Evolutionary conservation across 345 rosid species (phyloP), one percentile per base, ranked within the genome.

Genomic region (Rubroshorea leprosula): DNA sequence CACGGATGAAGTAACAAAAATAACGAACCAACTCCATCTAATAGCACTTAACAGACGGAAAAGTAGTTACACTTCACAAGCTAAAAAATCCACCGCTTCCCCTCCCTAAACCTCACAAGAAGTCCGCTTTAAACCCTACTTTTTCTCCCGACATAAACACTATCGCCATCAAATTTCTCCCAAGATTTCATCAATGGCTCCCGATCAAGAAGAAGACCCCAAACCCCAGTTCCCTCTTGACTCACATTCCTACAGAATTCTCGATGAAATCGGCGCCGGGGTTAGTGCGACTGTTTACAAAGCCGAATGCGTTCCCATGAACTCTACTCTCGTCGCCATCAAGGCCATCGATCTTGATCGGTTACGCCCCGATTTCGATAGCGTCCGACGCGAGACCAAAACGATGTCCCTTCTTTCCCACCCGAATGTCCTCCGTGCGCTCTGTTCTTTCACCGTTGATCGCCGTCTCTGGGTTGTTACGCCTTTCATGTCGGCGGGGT

Each of bases 401-500:
- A 91, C 81, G 22, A 75, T 88, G 84, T 78, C 87, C 47, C 86
- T 91, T 27, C 81, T 84, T 31, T 82, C 92, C 18, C 98, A 86
- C 67, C 90, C 87, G 0, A 88, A 88, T 41, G 76, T 91, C 63
- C 92, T 91, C 57, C 76, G 74, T 23, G 89, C 95, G 22, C 85
- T 79, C 63, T 88, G 95, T 38, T 91, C 95, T 13, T 91, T 88
- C 85, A 78, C 78, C 4, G 95, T 85, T 12, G 92, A 71, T 60
- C 78, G 72, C 22, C 77, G 77, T 47, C 94, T 91, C 43, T 91
- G 98, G 96, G 90, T 91, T 22, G 90, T 91, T 39, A 88, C 86
- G 98, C 96, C 98, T 0, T 91, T 91, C 74, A 86, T 91, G 96
- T 83, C 92, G 1, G 82, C 82, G 0, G 96, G 98, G 39, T 91